Base-by-base conservation (phyloP, 2,329 filamentous ascomycete genomes). In the Ophiostoma perfectum region DNA sequence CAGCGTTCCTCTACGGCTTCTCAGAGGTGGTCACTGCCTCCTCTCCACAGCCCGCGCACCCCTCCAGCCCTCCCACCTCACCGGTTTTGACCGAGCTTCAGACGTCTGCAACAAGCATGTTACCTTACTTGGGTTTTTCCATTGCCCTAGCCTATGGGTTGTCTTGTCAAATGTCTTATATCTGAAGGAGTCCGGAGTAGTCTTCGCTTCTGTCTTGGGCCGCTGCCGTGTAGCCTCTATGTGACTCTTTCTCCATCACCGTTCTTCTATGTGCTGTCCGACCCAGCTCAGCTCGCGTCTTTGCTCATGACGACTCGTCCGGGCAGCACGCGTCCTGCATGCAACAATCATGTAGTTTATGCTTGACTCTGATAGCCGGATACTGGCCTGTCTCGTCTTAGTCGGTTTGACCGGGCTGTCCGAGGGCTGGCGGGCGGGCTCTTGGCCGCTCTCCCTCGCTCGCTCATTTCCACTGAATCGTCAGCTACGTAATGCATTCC, bases 331-430 rank as follows among this genome's bases (percentile, higher is more conserved):
- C 27, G 27, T 27, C 27, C 27, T 27, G 27, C 27, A 27, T 27
- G 27, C 27, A 27, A 27, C 27, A 27, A 27, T 27, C 27, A 27
- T 27, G 27, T 27, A 27, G 27, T 27, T 27, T 27, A 27, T 27
- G 27, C 27, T 27, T 27, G 27, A 27, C 27, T 27, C 27, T 27
- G 27, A 27, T 27, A 27, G 27, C 27, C 27, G 27, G 27, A 27
- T 27, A 27, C 27, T 27, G 27, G 27, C 27, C 27, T 27, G 12
- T 58, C 18, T 58, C 27, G 11, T 60, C 27, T 14, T 38, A 27
- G 27, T 60, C 55, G 55, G 55, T 27, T 60, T 60, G 55, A 39
- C 55, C 55, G 55, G 27, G 11, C 27, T 60, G n/a, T 38, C 55
- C 55, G 55, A 60, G 27, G 27, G 27, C 18, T 60, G 42, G 42